Base-by-base conservation (phyloP, 176 grass and related monocot species). In the Saccharum spontaneum region DNA sequence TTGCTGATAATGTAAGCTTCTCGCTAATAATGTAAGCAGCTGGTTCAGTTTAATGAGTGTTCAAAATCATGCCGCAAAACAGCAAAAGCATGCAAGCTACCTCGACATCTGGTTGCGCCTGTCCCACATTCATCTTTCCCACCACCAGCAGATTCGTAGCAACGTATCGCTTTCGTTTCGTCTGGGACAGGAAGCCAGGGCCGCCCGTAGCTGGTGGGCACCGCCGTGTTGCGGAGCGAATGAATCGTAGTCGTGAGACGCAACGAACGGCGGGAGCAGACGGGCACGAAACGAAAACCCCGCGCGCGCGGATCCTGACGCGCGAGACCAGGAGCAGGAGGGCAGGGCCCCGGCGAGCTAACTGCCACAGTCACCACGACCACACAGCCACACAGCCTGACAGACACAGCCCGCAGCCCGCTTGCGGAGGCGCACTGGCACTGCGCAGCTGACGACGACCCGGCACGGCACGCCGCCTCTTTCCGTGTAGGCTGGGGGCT, bases 251-350 rank as follows among this genome's bases (percentile, higher is more conserved):
- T 49, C 67, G 41, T 18, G 10, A n/a, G 52, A 83, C 81, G 45
- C 10, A 85, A 76, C 54, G 52, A 64, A 69, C 50, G 62, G 77
- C 69, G 16, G 71, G 52, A 43, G 49, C 70, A 39, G 62, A 30
- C 45, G 67, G 66, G 65, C 52, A 87, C 15, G 73, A 72, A 38
- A 60, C 38, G 80, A 77, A 71, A 31, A 39, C 30, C 44, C 63
- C 67, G 68, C 34, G 39, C 73, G 9, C 7, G 67, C 43, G 67
- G 87, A 79, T 85, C 87, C 82, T 78, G 60, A 84, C 12, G 62
- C 71, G 71, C 65, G 72, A 82, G 43, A 86, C 78, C 71, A 89
- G 82, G 82, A 38, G 60, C 43, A 34, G 22, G 33, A 38, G 7
- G 18, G 40, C 34, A 11, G 77, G 77, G 69, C 24, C 68, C 38